Evolutionary conservation across 768 basidiomycete genomes (phyloP).

Genomic region (Vishniacozyma victoriae): DNA sequence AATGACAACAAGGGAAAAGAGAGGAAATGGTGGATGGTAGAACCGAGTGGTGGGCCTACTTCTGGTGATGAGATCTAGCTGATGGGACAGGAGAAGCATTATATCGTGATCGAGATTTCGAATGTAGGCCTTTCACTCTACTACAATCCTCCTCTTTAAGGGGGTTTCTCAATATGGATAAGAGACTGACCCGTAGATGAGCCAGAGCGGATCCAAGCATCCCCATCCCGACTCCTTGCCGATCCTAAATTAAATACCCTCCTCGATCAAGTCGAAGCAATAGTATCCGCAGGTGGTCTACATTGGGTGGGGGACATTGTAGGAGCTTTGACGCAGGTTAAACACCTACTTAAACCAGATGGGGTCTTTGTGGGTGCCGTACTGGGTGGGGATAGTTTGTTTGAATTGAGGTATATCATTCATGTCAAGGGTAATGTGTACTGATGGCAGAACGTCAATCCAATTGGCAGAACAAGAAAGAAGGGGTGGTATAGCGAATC

Average conservation of each 20-base stretch:
- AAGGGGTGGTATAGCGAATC: constrained; percentile 93
- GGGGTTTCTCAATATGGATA: too few relatives aligned
- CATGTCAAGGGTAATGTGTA: neutral
- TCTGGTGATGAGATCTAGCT: constrained; percentile 2
- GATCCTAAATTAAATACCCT: constrained; percentile 53
- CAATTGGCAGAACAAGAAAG: constrained; percentile 91
- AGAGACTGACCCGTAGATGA: constrained; percentile 54
- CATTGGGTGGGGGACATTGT: constrained; percentile 99
- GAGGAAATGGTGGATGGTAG: constrained; percentile 69
- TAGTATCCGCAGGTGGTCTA: constrained; percentile 82
- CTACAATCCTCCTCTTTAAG: neutral
- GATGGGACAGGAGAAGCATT: constrained; percentile 58
- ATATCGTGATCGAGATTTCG: constrained; percentile 74
- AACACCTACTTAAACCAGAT: constrained; percentile 75
- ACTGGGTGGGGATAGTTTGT: constrained; percentile 91
- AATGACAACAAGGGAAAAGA: constrained; percentile 43
- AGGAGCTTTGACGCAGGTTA: constrained; percentile 78
- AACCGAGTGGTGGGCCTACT: constrained; percentile 65
- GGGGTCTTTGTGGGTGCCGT: constrained; percentile 92
- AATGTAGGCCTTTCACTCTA: constrained; percentile 54
- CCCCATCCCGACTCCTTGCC: constrained; percentile 74
- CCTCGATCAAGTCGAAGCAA: constrained; percentile 72
- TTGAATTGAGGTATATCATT: constrained; percentile 67
- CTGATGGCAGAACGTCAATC: constrained; percentile 64
- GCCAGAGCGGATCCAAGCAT: constrained; percentile 68